Conservation (phyloP, 2,329 filamentous ascomycete species). For the Pezicula radicicola region DNA sequence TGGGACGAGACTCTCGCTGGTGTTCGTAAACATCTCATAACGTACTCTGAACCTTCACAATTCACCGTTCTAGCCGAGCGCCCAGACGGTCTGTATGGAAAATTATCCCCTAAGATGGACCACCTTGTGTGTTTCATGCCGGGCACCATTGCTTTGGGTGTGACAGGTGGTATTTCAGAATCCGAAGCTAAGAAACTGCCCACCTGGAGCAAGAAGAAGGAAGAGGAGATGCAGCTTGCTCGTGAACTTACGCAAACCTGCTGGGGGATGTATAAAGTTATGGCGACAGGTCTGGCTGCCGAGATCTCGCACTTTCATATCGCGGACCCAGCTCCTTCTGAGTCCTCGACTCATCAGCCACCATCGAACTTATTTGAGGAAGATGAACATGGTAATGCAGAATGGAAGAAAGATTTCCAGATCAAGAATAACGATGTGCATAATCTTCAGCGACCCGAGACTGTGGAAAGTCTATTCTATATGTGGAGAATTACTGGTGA, state of each 20-base stretch:
- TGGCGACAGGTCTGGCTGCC: constrained; percentile 84
- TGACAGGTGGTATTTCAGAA: constrained; percentile 75
- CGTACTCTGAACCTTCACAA: constrained; percentile 76
- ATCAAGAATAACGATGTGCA: constrained; percentile 83
- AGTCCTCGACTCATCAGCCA: constrained; percentile 48
- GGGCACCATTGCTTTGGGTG: constrained; percentile 87
- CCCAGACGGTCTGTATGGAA: constrained; percentile 64
- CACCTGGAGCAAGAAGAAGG: constrained; percentile 74
- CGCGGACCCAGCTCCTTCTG: constrained; percentile 62
- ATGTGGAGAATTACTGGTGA: constrained; percentile 99
- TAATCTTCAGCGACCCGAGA: constrained; percentile 94
- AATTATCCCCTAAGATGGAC: constrained; percentile 89
- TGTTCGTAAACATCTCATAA: constrained; percentile 87
- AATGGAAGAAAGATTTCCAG: constrained; percentile 75
- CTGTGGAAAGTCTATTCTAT: constrained; percentile 93
- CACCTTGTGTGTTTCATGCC: constrained; percentile 97
- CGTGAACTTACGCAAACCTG: constrained; percentile 93
- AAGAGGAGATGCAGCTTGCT: constrained; percentile 83
- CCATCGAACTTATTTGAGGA: constrained; percentile 47
- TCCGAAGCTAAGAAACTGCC: constrained; percentile 69
- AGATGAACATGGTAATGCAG: constrained; percentile 43
- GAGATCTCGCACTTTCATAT: constrained; percentile 93
- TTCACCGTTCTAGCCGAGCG: constrained; percentile 91
- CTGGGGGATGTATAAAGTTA: constrained; percentile 95
- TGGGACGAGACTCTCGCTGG: constrained; percentile 85